Conservation (phyloP, 1,284 basidiomycete species). For the Malassezia psittaci region DNA sequence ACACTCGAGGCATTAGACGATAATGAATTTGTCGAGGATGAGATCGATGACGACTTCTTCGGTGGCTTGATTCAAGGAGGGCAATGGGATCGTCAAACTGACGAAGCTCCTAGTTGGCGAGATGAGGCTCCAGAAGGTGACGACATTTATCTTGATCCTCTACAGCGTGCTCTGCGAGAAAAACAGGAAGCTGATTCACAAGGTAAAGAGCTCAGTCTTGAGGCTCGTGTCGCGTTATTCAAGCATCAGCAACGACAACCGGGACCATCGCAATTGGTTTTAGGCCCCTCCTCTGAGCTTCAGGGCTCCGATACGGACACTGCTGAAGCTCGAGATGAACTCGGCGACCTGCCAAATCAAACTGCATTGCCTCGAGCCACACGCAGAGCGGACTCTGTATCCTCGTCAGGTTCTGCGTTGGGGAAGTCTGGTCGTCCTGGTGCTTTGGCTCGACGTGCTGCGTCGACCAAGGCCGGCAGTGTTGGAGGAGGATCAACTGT, state of each 20-base stretch:
- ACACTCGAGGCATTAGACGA: constrained; percentile 89
- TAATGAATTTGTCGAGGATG: constrained; percentile 57
- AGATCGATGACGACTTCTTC: constrained; percentile 56
- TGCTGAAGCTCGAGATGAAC: constrained; percentile 29
- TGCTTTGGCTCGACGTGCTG: constrained; percentile 35
- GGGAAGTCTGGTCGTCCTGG: constrained; percentile 34
- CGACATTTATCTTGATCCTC: constrained; percentile 35
- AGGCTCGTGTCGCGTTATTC: constrained; percentile 41
- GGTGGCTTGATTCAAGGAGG: constrained; percentile 58
- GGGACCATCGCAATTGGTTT: not conserved
- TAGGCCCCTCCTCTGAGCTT: not conserved
- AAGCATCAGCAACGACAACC: constrained; percentile 19
- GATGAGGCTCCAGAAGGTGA: constrained; percentile 40
- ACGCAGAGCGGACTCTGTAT: constrained; percentile 12
- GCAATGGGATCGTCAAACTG: constrained; percentile 29
- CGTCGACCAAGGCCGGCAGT: constrained; percentile 29
- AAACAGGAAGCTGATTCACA: not conserved
- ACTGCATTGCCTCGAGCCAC: constrained; percentile 19
- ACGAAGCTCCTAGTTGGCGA: constrained; percentile 29
- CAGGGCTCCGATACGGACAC: constrained; percentile 12
- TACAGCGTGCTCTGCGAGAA: constrained; percentile 24
- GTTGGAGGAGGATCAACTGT: constrained; percentile 37
- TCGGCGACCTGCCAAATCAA: constrained; percentile 17
- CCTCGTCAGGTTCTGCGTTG: constrained; percentile 24
- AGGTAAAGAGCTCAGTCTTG: constrained; percentile 31